Evolutionary conservation across 768 basidiomycete species (phyloP).

Genomic region (Nidularia sp.): DNA sequence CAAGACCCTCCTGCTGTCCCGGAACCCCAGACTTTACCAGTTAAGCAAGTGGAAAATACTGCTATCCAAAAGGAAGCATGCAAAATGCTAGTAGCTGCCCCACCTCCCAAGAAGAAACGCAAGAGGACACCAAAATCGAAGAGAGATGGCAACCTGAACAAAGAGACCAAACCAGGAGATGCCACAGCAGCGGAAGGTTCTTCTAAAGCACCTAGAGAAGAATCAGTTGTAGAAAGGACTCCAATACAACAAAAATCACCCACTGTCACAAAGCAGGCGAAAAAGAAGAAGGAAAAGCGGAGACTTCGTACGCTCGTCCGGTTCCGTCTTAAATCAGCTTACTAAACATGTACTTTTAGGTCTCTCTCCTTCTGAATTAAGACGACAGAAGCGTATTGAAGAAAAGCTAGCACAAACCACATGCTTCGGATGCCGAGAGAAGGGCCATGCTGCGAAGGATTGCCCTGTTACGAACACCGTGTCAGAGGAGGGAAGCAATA

Average conservation of each 20-base stretch:
- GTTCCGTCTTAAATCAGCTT: not conserved
- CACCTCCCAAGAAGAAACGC: slow-evolving; percentile 53
- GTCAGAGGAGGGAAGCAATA: slow-evolving; percentile 7
- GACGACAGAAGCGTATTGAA: slow-evolving; percentile 61
- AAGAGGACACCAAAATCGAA: slow-evolving; percentile 50
- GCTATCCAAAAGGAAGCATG: slow-evolving; percentile 3
- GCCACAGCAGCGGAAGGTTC: slow-evolving; percentile 3
- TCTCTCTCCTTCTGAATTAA: slow-evolving; percentile 40
- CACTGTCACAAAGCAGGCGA: slow-evolving; percentile 10
- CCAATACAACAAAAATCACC: not conserved
- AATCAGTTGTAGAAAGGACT: not conserved
- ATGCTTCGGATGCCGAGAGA: slow-evolving; percentile 85
- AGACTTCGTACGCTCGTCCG: slow-evolving; percentile 1
- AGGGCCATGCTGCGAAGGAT: slow-evolving; percentile 79
- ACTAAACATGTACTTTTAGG: slow-evolving; percentile 3
- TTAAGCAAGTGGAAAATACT: slow-evolving; percentile 9
- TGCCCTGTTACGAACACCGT: slow-evolving; percentile 51
- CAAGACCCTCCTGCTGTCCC: slow-evolving; percentile 6
- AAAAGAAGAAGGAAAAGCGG: slow-evolving; percentile 28
- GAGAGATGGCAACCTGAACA: slow-evolving; percentile 26
- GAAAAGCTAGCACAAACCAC: slow-evolving; percentile 55
- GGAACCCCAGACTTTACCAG: not conserved
- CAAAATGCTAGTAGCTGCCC: slow-evolving; percentile 8
- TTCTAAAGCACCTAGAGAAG: not conserved
- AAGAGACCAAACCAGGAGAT: slow-evolving; percentile 18